Base-by-base conservation (phyloP, 1,284 basidiomycete species). In the Prillingera fragicola region DNA sequence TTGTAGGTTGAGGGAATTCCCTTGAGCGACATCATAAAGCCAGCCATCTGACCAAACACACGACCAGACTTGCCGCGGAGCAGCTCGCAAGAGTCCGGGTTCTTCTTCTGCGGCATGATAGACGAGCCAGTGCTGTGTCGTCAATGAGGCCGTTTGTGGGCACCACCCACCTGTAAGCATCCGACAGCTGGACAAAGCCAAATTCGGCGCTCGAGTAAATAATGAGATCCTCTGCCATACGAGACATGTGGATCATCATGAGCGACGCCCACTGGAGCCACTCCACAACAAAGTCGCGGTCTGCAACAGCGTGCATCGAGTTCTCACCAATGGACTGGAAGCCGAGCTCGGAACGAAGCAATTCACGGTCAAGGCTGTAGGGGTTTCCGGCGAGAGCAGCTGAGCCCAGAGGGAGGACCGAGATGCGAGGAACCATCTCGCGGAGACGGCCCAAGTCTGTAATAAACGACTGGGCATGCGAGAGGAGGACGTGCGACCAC, bases 41-140 rank as follows among this genome's bases (percentile, higher is more conserved):
- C 94, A n/a, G 94, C 80, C 85, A 97, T 91, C 63, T 90, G 85
- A 51, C 94, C 94, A 72, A 96, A 95, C 28, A 95, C 79, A 28
- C 94, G 84, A 8, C 95, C 94, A 21, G 85, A 82, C 73, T 98
- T 98, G 55, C 94, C 94, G 50, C 94, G 83, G 45, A 98, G 77
- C 21, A 98, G 77, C 69, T 98, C 95, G 36, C 95, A 75, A 23
- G 90, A 95, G 71, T 97, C 94, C 15, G 95, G 90, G 71, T 98
- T 98, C 76, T 98, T 97, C 77, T 98, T 97, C 69, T 98, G 94
- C 2, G 94, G 94, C 94, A 98, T 98, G 68, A 98, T 97, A 54
- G 91, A 96, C 31, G 92, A 96, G 10, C 94, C 94, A 26, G 94
- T 98, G 69, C 89, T 92, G 50, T 13, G 15, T 15, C 15, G 21